Evolutionary conservation across 73 alveolate genomes (phyloP).

Genomic region (Tetrahymena borealis): DNA sequence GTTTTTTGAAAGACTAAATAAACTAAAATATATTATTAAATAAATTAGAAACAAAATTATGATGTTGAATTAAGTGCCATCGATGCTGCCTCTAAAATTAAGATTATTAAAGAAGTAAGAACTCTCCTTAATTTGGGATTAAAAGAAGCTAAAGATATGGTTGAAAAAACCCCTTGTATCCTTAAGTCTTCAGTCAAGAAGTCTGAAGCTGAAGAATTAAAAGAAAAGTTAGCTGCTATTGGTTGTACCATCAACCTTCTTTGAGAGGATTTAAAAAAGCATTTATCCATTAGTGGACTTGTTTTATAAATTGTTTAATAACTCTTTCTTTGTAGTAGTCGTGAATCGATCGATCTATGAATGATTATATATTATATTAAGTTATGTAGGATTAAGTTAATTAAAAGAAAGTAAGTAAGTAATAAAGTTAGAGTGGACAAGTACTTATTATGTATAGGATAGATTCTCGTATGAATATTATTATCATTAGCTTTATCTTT

Average conservation of each 20-base stretch:
- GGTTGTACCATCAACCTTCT: constrained; percentile 36
- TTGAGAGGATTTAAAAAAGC: constrained; percentile 5
- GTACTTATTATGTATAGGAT: no score
- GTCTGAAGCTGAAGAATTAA: constrained; percentile 64
- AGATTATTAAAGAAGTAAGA: constrained; percentile 72
- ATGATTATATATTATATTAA: background rate
- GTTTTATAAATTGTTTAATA: background rate
- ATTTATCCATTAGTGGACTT: background rate
- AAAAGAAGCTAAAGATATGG: constrained; percentile 77
- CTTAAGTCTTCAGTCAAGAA: constrained; percentile 48
- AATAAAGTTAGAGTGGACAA: background rate
- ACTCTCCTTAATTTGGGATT: constrained; percentile 62
- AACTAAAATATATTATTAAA: constrained; percentile 29
- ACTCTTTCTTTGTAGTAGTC: background rate
- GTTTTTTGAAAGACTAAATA: constrained; percentile 22
- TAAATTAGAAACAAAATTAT: constrained; percentile 39
- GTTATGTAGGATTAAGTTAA: background rate
- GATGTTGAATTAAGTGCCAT: constrained; percentile 54
- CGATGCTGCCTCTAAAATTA: constrained; percentile 63
- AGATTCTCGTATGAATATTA: background rate
- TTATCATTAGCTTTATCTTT: no score
- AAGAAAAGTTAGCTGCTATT: constrained; percentile 48
- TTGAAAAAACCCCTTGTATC: constrained; percentile 66
- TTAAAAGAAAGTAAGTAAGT: background rate
- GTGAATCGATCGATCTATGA: background rate